Percentiles rank a stretch among this genome's conserved stretches.
Evolutionary conservation across 2,329 filamentous ascomycete species (phyloP).

Genomic region (Cadophora sp.): DNA sequence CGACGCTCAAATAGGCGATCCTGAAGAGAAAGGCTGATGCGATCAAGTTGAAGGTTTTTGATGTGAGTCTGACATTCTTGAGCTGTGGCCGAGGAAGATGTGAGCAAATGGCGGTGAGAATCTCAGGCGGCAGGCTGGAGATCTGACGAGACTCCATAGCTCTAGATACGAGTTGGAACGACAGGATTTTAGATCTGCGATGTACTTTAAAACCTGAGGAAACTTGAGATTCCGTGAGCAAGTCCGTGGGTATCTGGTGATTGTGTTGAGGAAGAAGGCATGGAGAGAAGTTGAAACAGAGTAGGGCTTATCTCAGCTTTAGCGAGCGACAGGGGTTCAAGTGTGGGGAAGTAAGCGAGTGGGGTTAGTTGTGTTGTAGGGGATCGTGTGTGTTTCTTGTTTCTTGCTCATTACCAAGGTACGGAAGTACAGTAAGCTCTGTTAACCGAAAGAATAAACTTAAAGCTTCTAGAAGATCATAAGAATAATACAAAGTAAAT

Average conservation of each 20-base stretch:
- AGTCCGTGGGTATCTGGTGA: no score
- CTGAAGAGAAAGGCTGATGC: not conserved
- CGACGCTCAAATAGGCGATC: not conserved
- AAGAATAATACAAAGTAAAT: no score
- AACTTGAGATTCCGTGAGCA: no score
- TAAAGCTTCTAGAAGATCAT: no score
- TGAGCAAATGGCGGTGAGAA: slow-evolving; percentile 7
- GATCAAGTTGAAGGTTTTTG: not conserved
- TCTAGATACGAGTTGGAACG: not conserved
- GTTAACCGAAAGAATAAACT: no score
- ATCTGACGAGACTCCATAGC: not conserved
- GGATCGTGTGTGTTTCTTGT: no score
- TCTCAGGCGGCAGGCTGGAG: slow-evolving; percentile 2
- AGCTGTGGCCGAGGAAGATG: not conserved
- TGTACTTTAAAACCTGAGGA: not conserved
- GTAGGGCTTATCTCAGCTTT: not conserved
- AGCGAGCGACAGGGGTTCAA: not conserved
- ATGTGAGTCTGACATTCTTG: not conserved
- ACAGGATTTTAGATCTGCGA: not conserved
- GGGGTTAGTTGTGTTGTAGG: no score
- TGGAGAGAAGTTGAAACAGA: slow-evolving; percentile 1
- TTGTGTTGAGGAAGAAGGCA: not conserved
- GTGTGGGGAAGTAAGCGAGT: not conserved
- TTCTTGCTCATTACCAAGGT: no score
- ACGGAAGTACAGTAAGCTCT: no score